Percentiles rank a stretch among this genome's conserved stretches.
These are phyloP conservation scores for Fragaria iinumae DNA, from an alignment of 306 rosid species.

Conservation along the genomic window DNA sequence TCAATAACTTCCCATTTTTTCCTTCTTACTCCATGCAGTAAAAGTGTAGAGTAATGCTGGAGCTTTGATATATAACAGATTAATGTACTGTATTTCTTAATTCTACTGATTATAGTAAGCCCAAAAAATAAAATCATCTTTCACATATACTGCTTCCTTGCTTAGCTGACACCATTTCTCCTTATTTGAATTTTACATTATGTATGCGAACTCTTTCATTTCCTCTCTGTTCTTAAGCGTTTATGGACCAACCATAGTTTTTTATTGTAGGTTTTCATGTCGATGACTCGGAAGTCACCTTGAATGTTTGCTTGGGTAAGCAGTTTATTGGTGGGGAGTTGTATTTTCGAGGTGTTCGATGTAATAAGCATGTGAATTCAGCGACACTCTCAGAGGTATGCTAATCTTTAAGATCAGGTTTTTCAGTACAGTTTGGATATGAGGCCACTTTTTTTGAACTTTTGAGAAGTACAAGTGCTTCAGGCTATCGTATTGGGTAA, in stretches of 20 bases:
- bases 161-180: conserved; percentile 13
- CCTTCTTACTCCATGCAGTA: not conserved
- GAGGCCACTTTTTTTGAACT: not conserved
- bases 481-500: not conserved
- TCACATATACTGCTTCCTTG: not conserved
- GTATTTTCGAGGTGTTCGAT: conserved; percentile 88
- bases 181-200: conserved; percentile 3
- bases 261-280: conserved; percentile 83
- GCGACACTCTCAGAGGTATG: conserved; percentile 63
- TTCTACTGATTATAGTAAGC: not conserved
- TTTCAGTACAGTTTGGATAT: conserved; percentile 1
- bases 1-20: not conserved
- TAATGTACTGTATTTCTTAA: not conserved
- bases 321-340: conserved; percentile 83
- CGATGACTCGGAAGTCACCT: conserved; percentile 89
- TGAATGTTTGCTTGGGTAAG: conserved; percentile 89
- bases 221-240: conserved; percentile 19
- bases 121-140: not conserved
- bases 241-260: conserved; percentile 30
- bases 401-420: conserved; percentile 15
- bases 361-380: conserved; percentile 82
- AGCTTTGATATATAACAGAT: not conserved
- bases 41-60: not conserved
- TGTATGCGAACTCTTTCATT: not conserved
- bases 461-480: not conserved